A percentile compares a stretch with the other conserved stretches of the same genome.
These are phyloP conservation scores for Ocimum tenuiflorum DNA, from an alignment of 257 asterid genomes.

Conservation along the genomic window DNA sequence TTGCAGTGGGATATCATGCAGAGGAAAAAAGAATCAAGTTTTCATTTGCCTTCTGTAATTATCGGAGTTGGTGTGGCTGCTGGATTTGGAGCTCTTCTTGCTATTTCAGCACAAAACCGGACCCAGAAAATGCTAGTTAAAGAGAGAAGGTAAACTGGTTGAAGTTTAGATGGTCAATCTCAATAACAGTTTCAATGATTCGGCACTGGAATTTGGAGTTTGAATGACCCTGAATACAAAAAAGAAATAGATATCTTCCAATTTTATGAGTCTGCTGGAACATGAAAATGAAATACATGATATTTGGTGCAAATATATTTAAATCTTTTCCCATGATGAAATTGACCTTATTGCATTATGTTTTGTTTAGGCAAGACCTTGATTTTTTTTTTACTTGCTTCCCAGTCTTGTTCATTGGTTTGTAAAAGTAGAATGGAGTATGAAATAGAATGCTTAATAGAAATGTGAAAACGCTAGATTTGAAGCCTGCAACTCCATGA, in stretches of 20 bases:
- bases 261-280: neutral
- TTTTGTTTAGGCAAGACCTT: neutral
- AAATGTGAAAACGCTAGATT: too few species aligned
- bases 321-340: neutral
- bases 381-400: too few species aligned
- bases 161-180: slow-evolving; percentile 11
- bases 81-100: slow-evolving; percentile 53
- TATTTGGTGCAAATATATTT: neutral
- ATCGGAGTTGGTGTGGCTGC: slow-evolving; percentile 60
- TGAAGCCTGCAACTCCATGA: too few species aligned
- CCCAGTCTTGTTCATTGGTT: too few species aligned
- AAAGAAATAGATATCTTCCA: too few species aligned
- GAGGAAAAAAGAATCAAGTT: slow-evolving; percentile 27
- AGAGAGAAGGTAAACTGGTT: slow-evolving; percentile 22
- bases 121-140: slow-evolving; percentile 19
- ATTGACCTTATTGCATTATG: neutral
- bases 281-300: neutral
- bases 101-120: slow-evolving; percentile 36
- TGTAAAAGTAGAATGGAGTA: too few species aligned
- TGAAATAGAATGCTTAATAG: too few species aligned
- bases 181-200: neutral
- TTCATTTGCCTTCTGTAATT: slow-evolving; percentile 58
- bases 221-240: neutral
- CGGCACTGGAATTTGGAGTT: neutral
- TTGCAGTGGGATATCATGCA: slow-evolving; percentile 78